phyloP scores from a whole-genome alignment of 495 filamentous ascomycete genomes.

The Cairneyella variabilis region DNA sequence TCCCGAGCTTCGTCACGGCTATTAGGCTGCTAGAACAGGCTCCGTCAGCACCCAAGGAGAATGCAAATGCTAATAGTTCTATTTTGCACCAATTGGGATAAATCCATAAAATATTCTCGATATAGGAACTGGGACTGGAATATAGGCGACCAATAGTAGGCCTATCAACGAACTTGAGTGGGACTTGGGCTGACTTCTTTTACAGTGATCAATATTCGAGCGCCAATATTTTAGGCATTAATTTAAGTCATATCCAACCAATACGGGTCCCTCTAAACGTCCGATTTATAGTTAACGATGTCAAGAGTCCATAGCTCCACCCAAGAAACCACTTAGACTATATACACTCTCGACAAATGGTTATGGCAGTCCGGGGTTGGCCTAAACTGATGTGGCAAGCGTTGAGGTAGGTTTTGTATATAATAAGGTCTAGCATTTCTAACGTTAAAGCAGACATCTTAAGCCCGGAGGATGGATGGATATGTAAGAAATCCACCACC shows the following conservation, averaged over 20 bases:
- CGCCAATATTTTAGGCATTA: conserved; percentile 52
- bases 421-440: no score
- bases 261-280: conserved; percentile 55
- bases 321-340: conserved; percentile 53
- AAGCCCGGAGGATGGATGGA: conserved; percentile 54
- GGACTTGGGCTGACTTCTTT: no score
- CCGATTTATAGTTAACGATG: conserved; percentile 58
- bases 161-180: no score
- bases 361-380: conserved; percentile 54
- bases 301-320: conserved; percentile 55
- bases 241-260: conserved; percentile 60
- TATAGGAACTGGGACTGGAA: no score
- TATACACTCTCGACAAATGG: conserved; percentile 50
- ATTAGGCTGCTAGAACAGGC: no score
- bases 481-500: conserved; percentile 31
- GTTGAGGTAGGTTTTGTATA: conserved; percentile 8
- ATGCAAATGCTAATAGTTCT: no score
- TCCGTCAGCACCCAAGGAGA: no score
- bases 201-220: no score
- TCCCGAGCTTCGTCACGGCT: no score
- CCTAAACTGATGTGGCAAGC: conserved; percentile 31
- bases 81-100: no score
- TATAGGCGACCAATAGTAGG: no score
- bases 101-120: no score
- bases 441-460: conserved; percentile 46